These are phyloP conservation scores for Saccharomycopsis sp. DNA, from an alignment of 805 yeast species.

Conservation along the genomic window DNA sequence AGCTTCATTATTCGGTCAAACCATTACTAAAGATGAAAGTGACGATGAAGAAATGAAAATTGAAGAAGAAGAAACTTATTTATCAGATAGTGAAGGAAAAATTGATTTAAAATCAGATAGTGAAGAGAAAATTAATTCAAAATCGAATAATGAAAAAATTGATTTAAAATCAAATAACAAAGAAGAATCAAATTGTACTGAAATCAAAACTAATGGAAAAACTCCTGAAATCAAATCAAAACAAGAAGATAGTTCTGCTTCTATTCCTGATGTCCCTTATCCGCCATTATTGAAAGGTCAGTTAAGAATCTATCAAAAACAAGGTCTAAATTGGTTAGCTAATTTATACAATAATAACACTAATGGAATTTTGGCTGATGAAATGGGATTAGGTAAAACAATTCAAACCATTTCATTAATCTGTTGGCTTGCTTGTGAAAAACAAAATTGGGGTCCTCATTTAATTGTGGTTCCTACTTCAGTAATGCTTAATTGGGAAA, in stretches of 20 bases:
- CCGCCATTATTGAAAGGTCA: constrained; percentile 62
- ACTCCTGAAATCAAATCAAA: not conserved
- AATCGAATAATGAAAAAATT: constrained; percentile 18
- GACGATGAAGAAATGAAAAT: constrained; percentile 25
- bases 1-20: constrained; percentile 29
- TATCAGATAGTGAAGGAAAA: too few species aligned
- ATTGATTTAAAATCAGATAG: too few species aligned
- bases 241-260: constrained; percentile 24
- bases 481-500: constrained; percentile 97
- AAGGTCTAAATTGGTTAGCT: constrained; percentile 95
- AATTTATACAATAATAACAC: constrained; percentile 86
- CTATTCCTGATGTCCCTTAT: constrained; percentile 62
- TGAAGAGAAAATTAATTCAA: constrained; percentile 4
- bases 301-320: constrained; percentile 84
- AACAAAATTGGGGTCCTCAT: constrained; percentile 90
- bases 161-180: constrained; percentile 15
- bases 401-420: constrained; percentile 88
- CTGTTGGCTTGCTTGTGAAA: constrained; percentile 93
- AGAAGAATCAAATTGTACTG: not conserved
- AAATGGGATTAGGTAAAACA: constrained; percentile 97
- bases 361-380: constrained; percentile 96
- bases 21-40: constrained; percentile 22
- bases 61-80: constrained; percentile 2
- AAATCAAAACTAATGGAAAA: constrained; percentile 12
- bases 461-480: constrained; percentile 95